These are phyloP conservation scores for Saraca asoca DNA, from an alignment of 331 rosid species.

Conservation along the genomic window DNA sequence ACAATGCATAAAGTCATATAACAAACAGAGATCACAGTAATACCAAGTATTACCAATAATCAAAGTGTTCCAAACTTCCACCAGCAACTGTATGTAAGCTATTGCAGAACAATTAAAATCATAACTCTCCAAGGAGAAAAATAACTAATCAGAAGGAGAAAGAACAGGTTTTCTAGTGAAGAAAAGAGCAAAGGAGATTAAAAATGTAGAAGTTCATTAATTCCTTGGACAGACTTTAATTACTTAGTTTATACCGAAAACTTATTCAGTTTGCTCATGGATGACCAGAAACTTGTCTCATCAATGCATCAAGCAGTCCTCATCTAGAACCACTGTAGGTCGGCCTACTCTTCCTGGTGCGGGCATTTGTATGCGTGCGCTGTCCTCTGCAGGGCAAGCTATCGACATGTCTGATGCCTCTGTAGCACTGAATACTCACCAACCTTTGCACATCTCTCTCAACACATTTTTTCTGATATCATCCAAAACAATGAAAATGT, in stretches of 20 bases:
- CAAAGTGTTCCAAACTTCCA: too few species aligned
- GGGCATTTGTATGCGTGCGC: slow-evolving; percentile 79
- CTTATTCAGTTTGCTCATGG: not conserved
- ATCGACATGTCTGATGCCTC: slow-evolving; percentile 72
- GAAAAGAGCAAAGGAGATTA: slow-evolving; percentile 14
- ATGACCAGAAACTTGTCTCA: slow-evolving; percentile 28
- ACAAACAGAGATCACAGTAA: too few species aligned
- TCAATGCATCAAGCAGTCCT: slow-evolving; percentile 28
- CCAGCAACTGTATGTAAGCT: too few species aligned
- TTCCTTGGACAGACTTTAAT: not conserved
- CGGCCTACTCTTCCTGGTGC: slow-evolving; percentile 57
- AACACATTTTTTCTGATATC: slow-evolving; percentile 50
- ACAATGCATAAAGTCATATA: too few species aligned
- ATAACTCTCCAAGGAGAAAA: too few species aligned
- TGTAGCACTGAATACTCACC: slow-evolving; percentile 61
- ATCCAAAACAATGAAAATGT: slow-evolving; percentile 10
- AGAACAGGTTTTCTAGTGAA: not conserved
- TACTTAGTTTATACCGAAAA: not conserved
- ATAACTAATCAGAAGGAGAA: not conserved
- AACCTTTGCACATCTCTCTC: slow-evolving; percentile 59
- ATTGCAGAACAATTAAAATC: too few species aligned
- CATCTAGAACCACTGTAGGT: slow-evolving; percentile 38
- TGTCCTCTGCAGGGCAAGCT: slow-evolving; percentile 82
- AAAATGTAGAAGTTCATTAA: not conserved
- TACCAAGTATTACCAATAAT: too few species aligned